Evolutionary conservation across 1,139 yeast species (phyloP), one percentile per base, ranked within the genome.

Genomic region (Candida neerlandica): DNA sequence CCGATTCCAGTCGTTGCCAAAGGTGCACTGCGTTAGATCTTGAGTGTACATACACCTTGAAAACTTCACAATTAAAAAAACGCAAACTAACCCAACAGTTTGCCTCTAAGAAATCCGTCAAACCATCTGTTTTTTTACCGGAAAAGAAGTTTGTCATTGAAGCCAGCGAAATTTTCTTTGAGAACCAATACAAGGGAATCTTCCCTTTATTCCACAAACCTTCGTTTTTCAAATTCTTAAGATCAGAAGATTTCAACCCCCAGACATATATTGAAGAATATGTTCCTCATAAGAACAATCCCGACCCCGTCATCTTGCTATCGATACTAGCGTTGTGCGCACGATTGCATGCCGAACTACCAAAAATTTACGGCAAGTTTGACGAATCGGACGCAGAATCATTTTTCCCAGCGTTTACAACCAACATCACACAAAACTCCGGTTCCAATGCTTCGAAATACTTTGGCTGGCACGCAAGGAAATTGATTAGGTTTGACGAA

Each of bases 391-490:
- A 56, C 14, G 71, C 74, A 1, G 63, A 63, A 12, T 18, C 49
- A 2, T 71, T 66, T 48, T 51, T 53, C 18, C 74, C 75, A 3
- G 41, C 37, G n/a, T 44, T 41, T 19, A 26, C 26, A 11, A 30
- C 37, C 23, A 46, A 42, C 18, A 29, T 39, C 23, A 38, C 43
- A 18, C 27, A 32, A 21, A 46, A 39, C 29, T 27, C 57, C 16
- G 62, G 71, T 3, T 61, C 67, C 9, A 65, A 69, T 45, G 69
- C 75, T 1, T 67, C 75, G 2, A 66, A 64, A 30, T 72, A 72
- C 49, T 72, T 71, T 58, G 75, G 73, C 1, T 71, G 71, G 68
- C 73, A 70, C 51, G 75, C 76, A 5, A 53, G 75, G 44, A 59
- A 58, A 39, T 43, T 57, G 9, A 52, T 71, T 11, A 61, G 60